Percentiles rank a stretch among this genome's conserved stretches.
phyloP scores from a whole-genome alignment of 2,329 filamentous ascomycete species.

The Neopestalotiopsis sp. region DNA sequence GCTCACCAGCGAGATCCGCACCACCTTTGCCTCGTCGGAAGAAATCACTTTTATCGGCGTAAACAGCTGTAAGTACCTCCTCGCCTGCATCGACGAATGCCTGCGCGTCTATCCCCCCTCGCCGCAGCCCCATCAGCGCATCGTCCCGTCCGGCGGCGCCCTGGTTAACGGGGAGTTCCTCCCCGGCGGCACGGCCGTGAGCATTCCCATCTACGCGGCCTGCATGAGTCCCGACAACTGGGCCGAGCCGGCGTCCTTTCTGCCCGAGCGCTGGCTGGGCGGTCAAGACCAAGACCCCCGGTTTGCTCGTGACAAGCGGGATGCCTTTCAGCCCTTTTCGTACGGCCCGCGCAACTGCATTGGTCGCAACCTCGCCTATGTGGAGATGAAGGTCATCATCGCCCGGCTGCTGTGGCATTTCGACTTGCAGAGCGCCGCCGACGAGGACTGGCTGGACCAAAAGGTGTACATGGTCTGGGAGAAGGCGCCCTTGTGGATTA shows the following conservation, averaged over 20 bases:
- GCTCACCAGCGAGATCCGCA: slow-evolving; percentile 42
- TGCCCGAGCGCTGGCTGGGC: slow-evolving; percentile 25
- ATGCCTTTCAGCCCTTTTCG: slow-evolving; percentile 21
- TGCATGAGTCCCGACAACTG: slow-evolving; percentile 23
- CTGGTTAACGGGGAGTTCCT: slow-evolving; percentile 25
- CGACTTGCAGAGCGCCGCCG: slow-evolving; percentile 23
- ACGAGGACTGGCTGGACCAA: background rate
- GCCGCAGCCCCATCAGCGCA: slow-evolving; percentile 23
- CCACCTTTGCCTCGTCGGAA: slow-evolving; percentile 37
- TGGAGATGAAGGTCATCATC: slow-evolving; percentile 25
- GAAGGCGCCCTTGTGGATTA: background rate
- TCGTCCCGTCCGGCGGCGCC: background rate
- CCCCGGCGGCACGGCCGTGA: slow-evolving; percentile 18
- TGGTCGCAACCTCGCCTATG: slow-evolving; percentile 22
- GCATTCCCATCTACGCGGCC: slow-evolving; percentile 23
- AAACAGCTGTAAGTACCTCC: slow-evolving; percentile 39
- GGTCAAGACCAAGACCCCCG: slow-evolving; percentile 11
- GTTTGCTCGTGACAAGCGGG: slow-evolving; percentile 10
- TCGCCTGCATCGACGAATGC: slow-evolving; percentile 45
- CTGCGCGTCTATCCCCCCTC: slow-evolving; percentile 44
- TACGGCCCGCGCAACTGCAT: slow-evolving; percentile 20
- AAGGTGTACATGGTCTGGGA: slow-evolving; percentile 9
- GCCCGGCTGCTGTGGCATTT: slow-evolving; percentile 29
- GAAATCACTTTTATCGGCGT: slow-evolving; percentile 42
- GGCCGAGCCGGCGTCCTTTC: slow-evolving; percentile 22